Conservation (phyloP, 345 rosid genomes). For the Salix arbutifolia region DNA sequence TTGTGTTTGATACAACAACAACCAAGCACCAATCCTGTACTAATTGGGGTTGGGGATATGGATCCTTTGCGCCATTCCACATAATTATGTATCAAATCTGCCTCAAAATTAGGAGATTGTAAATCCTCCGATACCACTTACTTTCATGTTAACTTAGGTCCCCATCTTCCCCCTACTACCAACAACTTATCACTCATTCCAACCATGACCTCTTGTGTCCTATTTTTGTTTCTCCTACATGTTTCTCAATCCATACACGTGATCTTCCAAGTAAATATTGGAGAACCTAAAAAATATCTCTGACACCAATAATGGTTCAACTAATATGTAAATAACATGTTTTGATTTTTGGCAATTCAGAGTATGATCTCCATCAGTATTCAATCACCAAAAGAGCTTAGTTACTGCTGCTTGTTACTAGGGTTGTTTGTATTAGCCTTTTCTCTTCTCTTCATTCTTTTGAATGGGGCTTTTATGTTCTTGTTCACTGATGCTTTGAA, state of each 20-base stretch:
- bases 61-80: no score
- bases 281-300: not conserved
- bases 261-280: not conserved
- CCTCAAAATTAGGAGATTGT: no score
- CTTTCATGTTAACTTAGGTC: no score
- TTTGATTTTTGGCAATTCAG: not conserved
- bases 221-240: no score
- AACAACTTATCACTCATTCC: no score
- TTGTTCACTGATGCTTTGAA: constrained; percentile 11
- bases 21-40: no score
- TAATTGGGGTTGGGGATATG: no score
- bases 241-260: not conserved
- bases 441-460: not conserved
- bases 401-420: not conserved
- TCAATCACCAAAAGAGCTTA: not conserved
- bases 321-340: not conserved
- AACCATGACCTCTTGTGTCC: no score
- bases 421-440: not conserved
- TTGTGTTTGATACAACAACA: no score
- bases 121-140: no score
- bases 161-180: no score
- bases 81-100: no score
- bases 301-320: not conserved
- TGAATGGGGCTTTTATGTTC: constrained; percentile 3
- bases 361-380: not conserved